Evolutionary conservation across 495 filamentous ascomycete species (phyloP).

Genomic region (Hapsidospora chrysogenum): DNA sequence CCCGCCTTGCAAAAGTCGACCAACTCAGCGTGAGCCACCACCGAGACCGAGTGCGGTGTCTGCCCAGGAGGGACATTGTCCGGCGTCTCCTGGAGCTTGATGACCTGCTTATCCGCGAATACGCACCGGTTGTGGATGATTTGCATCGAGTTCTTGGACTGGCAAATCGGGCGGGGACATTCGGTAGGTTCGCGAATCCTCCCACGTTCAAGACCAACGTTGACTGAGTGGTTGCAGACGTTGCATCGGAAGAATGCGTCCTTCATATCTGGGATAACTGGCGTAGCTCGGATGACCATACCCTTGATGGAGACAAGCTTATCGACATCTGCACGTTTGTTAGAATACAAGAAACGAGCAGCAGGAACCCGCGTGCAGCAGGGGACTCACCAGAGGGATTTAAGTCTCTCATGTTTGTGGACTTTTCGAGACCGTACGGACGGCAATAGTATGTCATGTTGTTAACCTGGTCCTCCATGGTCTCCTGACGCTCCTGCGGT

Average conservation of each 20-base stretch:
- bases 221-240: conserved; percentile 77
- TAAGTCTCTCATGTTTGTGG: conserved; percentile 84
- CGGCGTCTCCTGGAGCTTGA: conserved; percentile 96
- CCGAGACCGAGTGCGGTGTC: conserved; percentile 92
- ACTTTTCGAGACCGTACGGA: conserved; percentile 74
- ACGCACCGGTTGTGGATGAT: conserved; percentile 91
- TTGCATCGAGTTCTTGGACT: conserved; percentile 86
- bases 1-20: conserved; percentile 97
- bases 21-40: conserved; percentile 92
- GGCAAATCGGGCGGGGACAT: conserved; percentile 75
- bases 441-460: conserved; percentile 68
- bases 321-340: conserved; percentile 54
- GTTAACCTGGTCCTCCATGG: conserved; percentile 42
- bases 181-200: conserved; percentile 88
- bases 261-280: conserved; percentile 97
- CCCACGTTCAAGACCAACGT: conserved; percentile 83
- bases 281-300: conserved; percentile 87
- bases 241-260: conserved; percentile 86
- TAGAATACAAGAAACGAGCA: neutral
- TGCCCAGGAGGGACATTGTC: conserved; percentile 89
- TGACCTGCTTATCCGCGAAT: conserved; percentile 95
- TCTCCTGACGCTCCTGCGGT: conserved; percentile 8
- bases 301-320: conserved; percentile 93
- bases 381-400: conserved; percentile 58
- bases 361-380: too few relatives aligned